Evolutionary conservation across 1,139 yeast species (phyloP), one percentile per base, ranked within the genome.

Genomic region (Yamadazyma dushanensis): DNA sequence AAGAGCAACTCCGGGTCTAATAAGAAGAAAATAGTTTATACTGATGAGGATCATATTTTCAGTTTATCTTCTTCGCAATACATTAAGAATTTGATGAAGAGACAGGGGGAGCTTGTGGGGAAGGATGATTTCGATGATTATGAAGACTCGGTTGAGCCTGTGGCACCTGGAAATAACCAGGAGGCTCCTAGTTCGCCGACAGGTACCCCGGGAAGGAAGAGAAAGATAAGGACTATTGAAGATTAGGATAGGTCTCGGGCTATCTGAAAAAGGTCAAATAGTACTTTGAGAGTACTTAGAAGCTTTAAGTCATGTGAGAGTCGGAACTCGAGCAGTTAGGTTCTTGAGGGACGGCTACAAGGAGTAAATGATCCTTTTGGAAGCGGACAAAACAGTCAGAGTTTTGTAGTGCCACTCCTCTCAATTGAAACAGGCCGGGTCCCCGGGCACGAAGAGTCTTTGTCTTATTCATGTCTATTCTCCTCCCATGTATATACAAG

Each of bases 41-140:
- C 80, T 0, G 95, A 88, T 45, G 86, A 83, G 28, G 97, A 90
- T 53, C 79, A 96, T 33, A 76, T 90, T 6, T 90, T 90, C 62
- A 84, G 95, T 29, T 63, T 87, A 54, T 82, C 95, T 41, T 83
- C 94, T 3, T 80, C 84, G 1, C 78, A 80, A 17, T 87, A 80
- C 51, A 78, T 83, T 33, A 80, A 82, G 56, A 77, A 76, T 35
- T 59, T 78, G 43, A 73, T 73, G 60, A 76, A 70, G 47, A 57
- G 57, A 32, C 63, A 59, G 37, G 64, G 66, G 0, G 32, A 34
- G 5, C 56, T 61, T 34, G 72, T 66, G 23, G 74, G 66, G 45
- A 61, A 58, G 30, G 76, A 70, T 41, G 75, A 70, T 42, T 70
- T 63, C 42, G 76, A 70, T 40, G 76, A 70, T 48, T 57, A 68